A percentile compares a stretch with the other conserved stretches of the same genome.
These are phyloP conservation scores for Quillaja saponaria DNA, from an alignment of 306 rosid species.

Conservation along the genomic window DNA sequence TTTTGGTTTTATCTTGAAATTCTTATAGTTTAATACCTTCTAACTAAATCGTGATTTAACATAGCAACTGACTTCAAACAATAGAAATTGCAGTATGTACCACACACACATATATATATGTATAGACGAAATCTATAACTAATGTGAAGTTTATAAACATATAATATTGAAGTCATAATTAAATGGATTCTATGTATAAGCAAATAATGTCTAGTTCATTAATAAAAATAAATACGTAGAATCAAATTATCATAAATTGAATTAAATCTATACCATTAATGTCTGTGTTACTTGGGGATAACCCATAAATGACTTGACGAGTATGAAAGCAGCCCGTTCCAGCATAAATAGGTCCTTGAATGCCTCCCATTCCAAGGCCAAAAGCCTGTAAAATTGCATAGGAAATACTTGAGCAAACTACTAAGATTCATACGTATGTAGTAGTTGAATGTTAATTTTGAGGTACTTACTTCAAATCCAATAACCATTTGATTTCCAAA, in stretches of 20 bases:
- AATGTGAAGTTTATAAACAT: background rate
- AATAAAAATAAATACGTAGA: too few relatives aligned
- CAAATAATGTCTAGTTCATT: background rate
- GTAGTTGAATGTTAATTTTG: too few relatives aligned
- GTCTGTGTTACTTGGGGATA: constrained; percentile 30
- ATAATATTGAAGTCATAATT: too few relatives aligned
- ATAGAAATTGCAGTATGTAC: background rate
- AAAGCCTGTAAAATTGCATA: background rate
- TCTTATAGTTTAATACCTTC: too few relatives aligned
- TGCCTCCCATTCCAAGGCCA: constrained; percentile 43
- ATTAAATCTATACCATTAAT: background rate
- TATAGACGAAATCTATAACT: too few relatives aligned
- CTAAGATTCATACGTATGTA: too few relatives aligned
- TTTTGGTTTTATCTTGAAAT: too few relatives aligned
- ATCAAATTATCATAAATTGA: too few relatives aligned
- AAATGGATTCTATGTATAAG: background rate
- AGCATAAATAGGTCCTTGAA: constrained; percentile 52
- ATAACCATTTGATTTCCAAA: constrained; percentile 45
- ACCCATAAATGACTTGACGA: constrained; percentile 65
- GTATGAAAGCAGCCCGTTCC: constrained; percentile 68
- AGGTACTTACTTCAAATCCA: constrained; percentile 29
- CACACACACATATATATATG: too few relatives aligned
- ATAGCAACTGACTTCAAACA: too few relatives aligned
- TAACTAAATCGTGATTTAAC: too few relatives aligned
- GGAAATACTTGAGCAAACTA: too few relatives aligned